phyloP scores from a whole-genome alignment of 352 stramenopile genomes.

The Phytophthora aleatoria region DNA sequence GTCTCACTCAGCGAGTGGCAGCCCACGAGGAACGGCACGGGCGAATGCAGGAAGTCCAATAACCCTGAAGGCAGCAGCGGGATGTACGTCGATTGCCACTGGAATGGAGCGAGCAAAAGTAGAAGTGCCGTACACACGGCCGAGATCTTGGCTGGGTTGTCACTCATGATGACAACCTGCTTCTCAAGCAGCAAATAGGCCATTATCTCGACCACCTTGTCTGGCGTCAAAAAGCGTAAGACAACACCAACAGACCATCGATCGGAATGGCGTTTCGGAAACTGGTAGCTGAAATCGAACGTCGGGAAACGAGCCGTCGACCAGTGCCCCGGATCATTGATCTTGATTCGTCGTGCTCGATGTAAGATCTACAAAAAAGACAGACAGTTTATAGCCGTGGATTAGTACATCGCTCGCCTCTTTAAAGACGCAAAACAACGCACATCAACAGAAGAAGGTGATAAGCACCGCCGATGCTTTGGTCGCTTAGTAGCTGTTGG shows the following conservation, averaged over 20 bases:
- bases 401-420: neutral
- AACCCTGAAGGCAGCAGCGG: conserved; percentile 69
- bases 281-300: conserved; percentile 76
- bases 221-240: conserved; percentile 57
- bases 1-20: conserved; percentile 66
- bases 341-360: conserved; percentile 60
- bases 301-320: conserved; percentile 59
- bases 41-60: conserved; percentile 84
- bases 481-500: conserved; percentile 1
- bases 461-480: conserved; percentile 29
- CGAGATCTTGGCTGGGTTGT: conserved; percentile 66
- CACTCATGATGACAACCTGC: conserved; percentile 80
- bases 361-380: conserved; percentile 63
- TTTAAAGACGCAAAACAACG: conserved; percentile 31
- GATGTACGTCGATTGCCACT: conserved; percentile 91
- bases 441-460: conserved; percentile 41
- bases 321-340: conserved; percentile 74
- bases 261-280: conserved; percentile 72
- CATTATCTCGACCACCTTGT: conserved; percentile 74
- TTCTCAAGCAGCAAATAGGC: conserved; percentile 78
- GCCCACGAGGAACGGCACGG: conserved; percentile 79
- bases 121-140: conserved; percentile 74
- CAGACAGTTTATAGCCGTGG: neutral
- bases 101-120: conserved; percentile 76
- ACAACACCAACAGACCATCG: conserved; percentile 75